A percentile compares a stretch with the other conserved stretches of the same genome.
Conservation (phyloP, 345 rosid genomes). For the Euphorbia lathyris region DNA sequence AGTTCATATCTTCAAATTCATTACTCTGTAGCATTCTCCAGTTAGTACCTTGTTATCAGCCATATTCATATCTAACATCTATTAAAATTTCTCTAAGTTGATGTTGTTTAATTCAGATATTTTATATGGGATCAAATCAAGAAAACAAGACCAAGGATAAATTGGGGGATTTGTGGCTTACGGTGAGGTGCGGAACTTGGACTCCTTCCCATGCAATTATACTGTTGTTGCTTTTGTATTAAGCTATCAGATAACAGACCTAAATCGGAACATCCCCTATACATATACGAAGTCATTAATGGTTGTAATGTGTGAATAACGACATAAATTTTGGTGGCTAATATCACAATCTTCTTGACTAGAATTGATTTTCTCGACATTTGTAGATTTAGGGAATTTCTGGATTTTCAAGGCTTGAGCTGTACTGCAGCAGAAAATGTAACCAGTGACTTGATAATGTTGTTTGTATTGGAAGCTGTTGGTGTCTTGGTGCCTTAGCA, state of each 20-base stretch:
- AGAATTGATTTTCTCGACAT: not conserved
- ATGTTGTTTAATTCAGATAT: not conserved
- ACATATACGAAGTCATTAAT: not conserved
- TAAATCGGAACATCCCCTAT: not conserved
- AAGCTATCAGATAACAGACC: not conserved
- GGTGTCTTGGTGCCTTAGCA: not conserved
- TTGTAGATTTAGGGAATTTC: not conserved
- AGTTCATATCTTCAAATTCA: not conserved
- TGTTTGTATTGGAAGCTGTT: not conserved
- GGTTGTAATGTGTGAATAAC: not conserved
- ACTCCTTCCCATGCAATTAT: not conserved
- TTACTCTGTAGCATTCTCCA: not conserved
- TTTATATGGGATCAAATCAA: not conserved
- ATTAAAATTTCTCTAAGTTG: not conserved
- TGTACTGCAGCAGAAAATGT: not conserved
- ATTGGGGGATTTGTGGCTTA: not conserved
- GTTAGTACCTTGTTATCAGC: not conserved
- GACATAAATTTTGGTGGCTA: not conserved
- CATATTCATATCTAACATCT: not conserved
- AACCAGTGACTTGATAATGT: not conserved
- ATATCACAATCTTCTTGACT: not conserved
- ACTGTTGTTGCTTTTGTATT: not conserved
- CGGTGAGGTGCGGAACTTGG: not conserved
- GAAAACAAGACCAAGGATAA: not conserved
- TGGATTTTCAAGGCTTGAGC: not conserved